A percentile compares a stretch with the other conserved stretches of the same genome.
These are phyloP conservation scores for Alliaria petiolata DNA, from an alignment of 345 rosid genomes.

Conservation along the genomic window DNA sequence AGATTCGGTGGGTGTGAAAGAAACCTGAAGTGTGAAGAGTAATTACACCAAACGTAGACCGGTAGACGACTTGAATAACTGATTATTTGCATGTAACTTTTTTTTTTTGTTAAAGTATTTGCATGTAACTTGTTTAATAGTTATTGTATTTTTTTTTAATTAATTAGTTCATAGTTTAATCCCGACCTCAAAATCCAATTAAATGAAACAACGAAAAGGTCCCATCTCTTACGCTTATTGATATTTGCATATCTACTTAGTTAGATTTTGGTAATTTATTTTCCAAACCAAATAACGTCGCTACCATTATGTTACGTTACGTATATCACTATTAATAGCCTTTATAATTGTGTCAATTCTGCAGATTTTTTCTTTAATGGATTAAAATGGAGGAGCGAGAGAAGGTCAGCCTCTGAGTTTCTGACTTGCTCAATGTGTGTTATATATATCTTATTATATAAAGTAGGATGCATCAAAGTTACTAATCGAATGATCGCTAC, in stretches of 20 bases:
- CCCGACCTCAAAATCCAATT: neutral
- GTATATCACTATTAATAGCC: neutral
- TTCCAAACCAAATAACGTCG: neutral
- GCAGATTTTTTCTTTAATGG: neutral
- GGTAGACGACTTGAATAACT: neutral
- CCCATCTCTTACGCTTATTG: neutral
- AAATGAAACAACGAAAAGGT: neutral
- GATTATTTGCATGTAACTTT: neutral
- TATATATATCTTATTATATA: no score
- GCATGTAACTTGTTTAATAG: neutral
- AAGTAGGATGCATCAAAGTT: no score
- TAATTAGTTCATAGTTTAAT: neutral
- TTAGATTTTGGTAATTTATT: neutral
- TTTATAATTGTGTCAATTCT: neutral
- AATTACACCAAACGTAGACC: conserved; percentile 16
- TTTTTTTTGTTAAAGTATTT: no score
- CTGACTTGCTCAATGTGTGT: neutral
- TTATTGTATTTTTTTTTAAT: neutral
- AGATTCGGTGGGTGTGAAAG: conserved; percentile 29
- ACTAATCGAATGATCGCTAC: no score
- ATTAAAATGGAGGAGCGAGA: neutral
- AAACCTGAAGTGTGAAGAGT: neutral
- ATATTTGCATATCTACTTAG: neutral
- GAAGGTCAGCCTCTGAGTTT: neutral
- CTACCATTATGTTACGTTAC: neutral